Evolutionary conservation across 2,329 filamentous ascomycete species (phyloP), one percentile per base, ranked within the genome.

Genomic region (Aureobasidium sp.): DNA sequence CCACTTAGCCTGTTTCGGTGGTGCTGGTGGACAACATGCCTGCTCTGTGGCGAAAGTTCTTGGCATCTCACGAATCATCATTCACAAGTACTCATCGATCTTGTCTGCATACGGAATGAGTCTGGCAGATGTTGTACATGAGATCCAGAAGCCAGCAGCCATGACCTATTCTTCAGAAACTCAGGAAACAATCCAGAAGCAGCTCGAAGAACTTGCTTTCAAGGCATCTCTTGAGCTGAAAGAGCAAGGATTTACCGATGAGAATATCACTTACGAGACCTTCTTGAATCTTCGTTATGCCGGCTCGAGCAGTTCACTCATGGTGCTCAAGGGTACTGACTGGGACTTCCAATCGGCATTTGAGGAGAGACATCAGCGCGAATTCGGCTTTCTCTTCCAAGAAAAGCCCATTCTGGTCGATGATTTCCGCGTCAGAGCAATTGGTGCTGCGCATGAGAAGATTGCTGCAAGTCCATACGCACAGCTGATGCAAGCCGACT

Each of bases 131-230:
- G 73, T 80, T 0, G 77, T 79, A 2, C 73, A 76, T 5, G 77
- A 79, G 65, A 66, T 68, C 0, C 72, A 72, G 53, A 72, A 73
- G n/a, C 77, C 76, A 11, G 71, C 71, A 0, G 70, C 73, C 5
- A 69, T 74, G 0, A 70, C 67, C 2, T 67, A 64, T 49, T 67
- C 66, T 2, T 31, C 67, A 25, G 49, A 66, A 22, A 59, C 53
- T 12, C 48, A 91, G 1, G 87, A 90, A 63, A 88, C 91, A 73
- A 81, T 84, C 22, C 88, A 91, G 68, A 85, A 87, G 8, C 42
- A 85, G 61, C 78, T 93, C 42, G 87, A 86, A 72, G 78, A 82
- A 17, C 67, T 41, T 74, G 78, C 0, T 68, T 70, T 0, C 64
- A 85, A 84, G 67, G 88, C 87, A 0, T 78, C 79, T 2, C 73